Base-by-base conservation (phyloP, 345 rosid species). In the Arabis hirsuta region DNA sequence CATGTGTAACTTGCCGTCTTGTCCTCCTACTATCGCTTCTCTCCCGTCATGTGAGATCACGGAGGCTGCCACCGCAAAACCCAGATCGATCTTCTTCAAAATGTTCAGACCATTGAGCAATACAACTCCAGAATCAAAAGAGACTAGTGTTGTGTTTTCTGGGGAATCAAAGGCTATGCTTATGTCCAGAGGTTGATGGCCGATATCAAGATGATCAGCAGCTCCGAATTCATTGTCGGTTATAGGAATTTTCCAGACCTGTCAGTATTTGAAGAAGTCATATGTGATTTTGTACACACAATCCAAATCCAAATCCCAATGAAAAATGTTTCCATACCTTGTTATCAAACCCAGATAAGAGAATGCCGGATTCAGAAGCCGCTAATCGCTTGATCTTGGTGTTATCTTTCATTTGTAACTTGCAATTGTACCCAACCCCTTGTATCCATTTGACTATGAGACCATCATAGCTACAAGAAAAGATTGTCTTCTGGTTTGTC, bases 401-500 rank as follows among this genome's bases (percentile, higher is more conserved):
- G 59, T 55, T 72, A 69, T 81, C 85, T 78, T 86, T 87, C 79
- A 80, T 76, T 32, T 69, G 78, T 58, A 87, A 70, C 81, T 74
- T 84, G 59, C 91, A 74, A 68, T 72, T 78, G 74, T 76, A 84
- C 22, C 96, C 96, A 59, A 71, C 48, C 12, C 91, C 93, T 76
- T 80, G 88, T 69, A 78, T 69, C 96, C 93, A 90, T 82, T 76
- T 83, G 78, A 90, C 71, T 13, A 90, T 83, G 46, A 80, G 65
- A 52, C 93, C 93, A 27, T 90, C 96, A 62, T 86, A 86, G 84
- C 96, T 86, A 78, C 89, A 75, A n/a, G 93, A 83, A 20, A 87
- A 45, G 47, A 87, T 79, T 26, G 78, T 81, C 79, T 82, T 84
- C 55, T 82, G 84, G 69, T 73, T 71, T 55, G 13, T 55, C 57